Evolutionary conservation across 2,329 filamentous ascomycete genomes (phyloP), one percentile per base, ranked within the genome.

Genomic region (Beauveria brongniartii): DNA sequence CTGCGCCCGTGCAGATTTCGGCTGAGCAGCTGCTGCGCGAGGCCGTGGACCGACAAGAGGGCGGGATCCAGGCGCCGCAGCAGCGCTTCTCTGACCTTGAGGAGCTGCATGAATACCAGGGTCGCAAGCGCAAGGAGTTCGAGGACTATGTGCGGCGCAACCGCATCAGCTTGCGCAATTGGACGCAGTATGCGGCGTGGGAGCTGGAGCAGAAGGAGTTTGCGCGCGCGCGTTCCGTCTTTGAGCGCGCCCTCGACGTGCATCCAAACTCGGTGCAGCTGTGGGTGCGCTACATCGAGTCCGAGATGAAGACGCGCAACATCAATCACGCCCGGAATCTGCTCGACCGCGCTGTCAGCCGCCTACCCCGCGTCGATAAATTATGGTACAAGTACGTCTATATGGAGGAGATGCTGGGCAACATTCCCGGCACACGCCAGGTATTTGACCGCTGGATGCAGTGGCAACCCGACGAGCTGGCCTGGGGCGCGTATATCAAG

Each of bases 341-440:
- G 56, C 84, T 99, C 57, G 94, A 99, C 73, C 88, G 94, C 60
- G 92, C 94, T n/a, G 91, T 97, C 58, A 92, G 92, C 1, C 90
- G 95, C 61, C 79, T 97, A 44, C 94, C 94, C 5, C 82, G 94
- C 61, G 85, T 97, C 46, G 92, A 97, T 73, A 97, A 97, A 80
- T 78, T 99, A 40, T 99, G 94, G 94, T 99, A 96, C 80, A 97
- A 97, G 74, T 99, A 97, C 79, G 91, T 96, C 28, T 96, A 96
- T 73, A 95, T 96, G 89, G 93, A 97, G 78, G 94, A 99, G 81
- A 97, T 93, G 76, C 82, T 99, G 59, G 92, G 92, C 7, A 97
- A 99, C 69, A 87, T 99, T 54, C 86, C 92, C 3, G 94, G 93
- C 41, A 95, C 92, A 3, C 82, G 94, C 62, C 91, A 96, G 68